phyloP scores from a whole-genome alignment of 108 stramenopile genomes.

The Pelagomonas calceolata region DNA sequence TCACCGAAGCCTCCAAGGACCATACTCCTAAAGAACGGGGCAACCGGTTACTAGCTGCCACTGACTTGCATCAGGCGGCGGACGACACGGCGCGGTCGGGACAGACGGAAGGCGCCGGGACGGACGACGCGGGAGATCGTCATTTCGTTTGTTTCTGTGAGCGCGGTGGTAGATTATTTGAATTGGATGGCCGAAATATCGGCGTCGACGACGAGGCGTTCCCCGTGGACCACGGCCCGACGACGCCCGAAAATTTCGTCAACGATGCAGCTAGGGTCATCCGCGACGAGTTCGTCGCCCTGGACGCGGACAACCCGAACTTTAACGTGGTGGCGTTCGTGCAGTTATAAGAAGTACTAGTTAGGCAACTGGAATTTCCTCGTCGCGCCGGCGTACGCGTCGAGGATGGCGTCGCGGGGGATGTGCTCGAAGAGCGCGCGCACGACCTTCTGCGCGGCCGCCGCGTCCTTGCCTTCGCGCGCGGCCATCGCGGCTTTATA shows the following conservation, averaged over 20 bases:
- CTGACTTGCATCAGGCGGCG: conserved; percentile 3
- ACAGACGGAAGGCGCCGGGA: conserved; percentile 7
- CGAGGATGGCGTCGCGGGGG: no score
- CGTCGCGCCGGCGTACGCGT: no score
- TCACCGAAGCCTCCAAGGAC: neutral
- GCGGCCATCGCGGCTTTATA: no score
- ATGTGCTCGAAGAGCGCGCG: no score
- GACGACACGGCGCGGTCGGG: conserved; percentile 9
- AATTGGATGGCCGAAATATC: conserved; percentile 12
- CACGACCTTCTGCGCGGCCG: no score
- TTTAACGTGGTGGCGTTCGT: conserved; percentile 14
- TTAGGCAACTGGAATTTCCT: no score
- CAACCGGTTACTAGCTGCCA: neutral
- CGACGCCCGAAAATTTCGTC: neutral
- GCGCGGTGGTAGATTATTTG: neutral
- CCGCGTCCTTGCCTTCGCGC: no score
- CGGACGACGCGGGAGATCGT: conserved; percentile 6
- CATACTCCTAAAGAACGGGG: neutral
- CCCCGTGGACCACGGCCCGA: conserved; percentile 8
- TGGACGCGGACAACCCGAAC: conserved; percentile 7
- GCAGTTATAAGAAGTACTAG: no score
- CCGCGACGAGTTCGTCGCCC: conserved; percentile 10
- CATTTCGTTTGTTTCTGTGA: conserved; percentile 15
- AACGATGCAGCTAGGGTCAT: conserved; percentile 7
- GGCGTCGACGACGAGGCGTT: neutral